Base-by-base conservation (phyloP, 1,284 basidiomycete species). In the Polyporus tsugae region DNA sequence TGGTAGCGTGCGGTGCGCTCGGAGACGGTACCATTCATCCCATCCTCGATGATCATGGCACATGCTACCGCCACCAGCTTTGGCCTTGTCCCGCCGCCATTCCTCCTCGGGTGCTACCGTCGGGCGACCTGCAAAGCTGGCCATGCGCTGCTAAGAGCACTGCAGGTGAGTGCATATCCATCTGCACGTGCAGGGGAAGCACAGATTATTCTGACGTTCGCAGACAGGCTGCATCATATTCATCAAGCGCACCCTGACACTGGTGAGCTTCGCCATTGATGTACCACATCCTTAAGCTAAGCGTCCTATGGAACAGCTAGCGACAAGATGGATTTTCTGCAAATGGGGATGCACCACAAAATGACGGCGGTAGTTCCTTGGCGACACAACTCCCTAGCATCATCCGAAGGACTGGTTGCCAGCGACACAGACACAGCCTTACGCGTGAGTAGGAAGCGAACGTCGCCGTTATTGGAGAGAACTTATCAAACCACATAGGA, bases 221-320 rank as follows among this genome's bases (percentile, higher is more conserved):
- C 6, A 13, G 58, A 60, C 58, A 39, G 36, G 22, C 58, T 42
- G 58, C 36, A 60, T 60, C 58, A 60, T 39, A 60, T 42, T 39
- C 35, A 60, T 60, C 58, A 60, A 58, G 55, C 55, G 19, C 41
- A 60, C 25, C 38, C 6, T 60, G 58, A 39, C 58, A 41, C 13
- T 29, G 38, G 58, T 60, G 58, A 60, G 58, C 58, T 60, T 39
- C 38, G 36, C 9, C 36, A 17, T 22, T 60, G 58, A 60, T 60
- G 36, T 10, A 39, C 58, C 38, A 29, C 58, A 39, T 41, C 38
- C 38, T 19, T 41, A 41, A 11, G 4, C 22, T 10, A 22, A 11
- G 58, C 58, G 9, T 60, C 38, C 58, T 60, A 41, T 19, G 6
- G 22, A 36, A 22, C n/a, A 38, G 29, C 29, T 35, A 38, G 39